Evolutionary conservation across 805 yeast genomes (phyloP).

Genomic region (Clavispora asparagi): DNA sequence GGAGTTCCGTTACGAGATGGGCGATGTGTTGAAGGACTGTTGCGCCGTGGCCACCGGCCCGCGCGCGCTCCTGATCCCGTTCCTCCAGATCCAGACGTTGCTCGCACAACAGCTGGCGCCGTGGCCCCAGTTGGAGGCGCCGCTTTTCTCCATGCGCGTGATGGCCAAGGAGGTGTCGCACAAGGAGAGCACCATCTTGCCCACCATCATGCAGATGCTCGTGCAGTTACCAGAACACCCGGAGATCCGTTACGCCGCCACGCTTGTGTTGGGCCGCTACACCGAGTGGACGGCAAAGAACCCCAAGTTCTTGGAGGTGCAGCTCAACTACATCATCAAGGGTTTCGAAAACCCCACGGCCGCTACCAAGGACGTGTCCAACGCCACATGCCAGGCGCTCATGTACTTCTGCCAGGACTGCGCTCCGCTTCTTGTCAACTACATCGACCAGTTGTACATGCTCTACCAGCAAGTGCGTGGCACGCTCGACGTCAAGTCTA

Average conservation of each 20-base stretch:
- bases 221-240: conserved; percentile 77
- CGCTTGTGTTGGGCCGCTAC: conserved; percentile 90
- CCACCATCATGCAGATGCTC: conserved; percentile 66
- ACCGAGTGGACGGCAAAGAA: conserved; percentile 92
- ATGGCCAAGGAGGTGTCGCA: conserved; percentile 88
- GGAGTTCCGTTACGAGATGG: conserved; percentile 93
- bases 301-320: conserved; percentile 75
- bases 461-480: conserved; percentile 56
- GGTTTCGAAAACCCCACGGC: conserved; percentile 46
- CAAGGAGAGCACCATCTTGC: conserved; percentile 61
- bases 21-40: conserved; percentile 95
- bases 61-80: conserved; percentile 67
- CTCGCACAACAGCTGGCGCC: conserved; percentile 26
- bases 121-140: conserved; percentile 91
- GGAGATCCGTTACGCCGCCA: conserved; percentile 86
- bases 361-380: conserved; percentile 45
- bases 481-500: conserved; percentile 58
- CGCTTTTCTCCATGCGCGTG: conserved; percentile 81
- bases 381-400: conserved; percentile 89
- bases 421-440: conserved; percentile 55
- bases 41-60: conserved; percentile 83
- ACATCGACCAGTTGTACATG: conserved; percentile 67
- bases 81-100: conserved; percentile 47
- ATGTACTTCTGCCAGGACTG: conserved; percentile 96
- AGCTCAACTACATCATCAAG: conserved; percentile 73